A percentile compares a stretch with the other conserved stretches of the same genome.
Evolutionary conservation across 768 basidiomycete species (phyloP).

Genomic region (Paxillus involutus): DNA sequence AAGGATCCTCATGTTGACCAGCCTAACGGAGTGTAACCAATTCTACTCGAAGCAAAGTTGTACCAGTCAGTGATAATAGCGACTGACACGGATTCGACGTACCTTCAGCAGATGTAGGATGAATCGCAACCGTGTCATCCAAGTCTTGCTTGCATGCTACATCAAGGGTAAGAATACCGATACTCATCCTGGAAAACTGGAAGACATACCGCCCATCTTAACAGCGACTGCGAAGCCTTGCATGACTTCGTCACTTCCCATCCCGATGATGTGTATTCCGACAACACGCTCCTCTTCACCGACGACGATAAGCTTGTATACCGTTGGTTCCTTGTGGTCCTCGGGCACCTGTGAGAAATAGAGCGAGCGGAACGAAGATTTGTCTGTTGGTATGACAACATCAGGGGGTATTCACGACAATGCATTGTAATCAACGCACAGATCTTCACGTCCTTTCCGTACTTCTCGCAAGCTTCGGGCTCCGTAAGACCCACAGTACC

Average conservation of each 20-base stretch:
- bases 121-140: conserved; percentile 89
- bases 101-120: conserved; percentile 87
- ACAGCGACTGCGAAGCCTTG: conserved; percentile 98
- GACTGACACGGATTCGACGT: conserved; percentile 20
- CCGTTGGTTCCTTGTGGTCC: conserved; percentile 90
- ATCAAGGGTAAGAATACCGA: not conserved
- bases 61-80: conserved; percentile 15
- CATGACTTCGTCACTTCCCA: conserved; percentile 90
- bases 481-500: conserved; percentile 96
- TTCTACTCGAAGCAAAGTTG: conserved; percentile 35
- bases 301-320: conserved; percentile 87
- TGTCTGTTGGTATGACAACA: conserved; percentile 48
- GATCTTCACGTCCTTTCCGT: conserved; percentile 87
- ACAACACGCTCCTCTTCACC: conserved; percentile 94
- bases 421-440: conserved; percentile 54
- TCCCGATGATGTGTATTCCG: conserved; percentile 91
- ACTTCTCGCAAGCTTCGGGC: conserved; percentile 83
- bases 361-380: conserved; percentile 76
- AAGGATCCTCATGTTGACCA: not conserved
- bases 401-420: not conserved
- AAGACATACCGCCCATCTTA: conserved; percentile 79
- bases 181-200: not conserved
- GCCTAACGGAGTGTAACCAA: conserved; percentile 55
- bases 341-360: conserved; percentile 93
- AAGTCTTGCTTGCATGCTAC: conserved; percentile 75